Evolutionary conservation across 306 rosid species (phyloP).

Genomic region (Luffa aegyptiaca): DNA sequence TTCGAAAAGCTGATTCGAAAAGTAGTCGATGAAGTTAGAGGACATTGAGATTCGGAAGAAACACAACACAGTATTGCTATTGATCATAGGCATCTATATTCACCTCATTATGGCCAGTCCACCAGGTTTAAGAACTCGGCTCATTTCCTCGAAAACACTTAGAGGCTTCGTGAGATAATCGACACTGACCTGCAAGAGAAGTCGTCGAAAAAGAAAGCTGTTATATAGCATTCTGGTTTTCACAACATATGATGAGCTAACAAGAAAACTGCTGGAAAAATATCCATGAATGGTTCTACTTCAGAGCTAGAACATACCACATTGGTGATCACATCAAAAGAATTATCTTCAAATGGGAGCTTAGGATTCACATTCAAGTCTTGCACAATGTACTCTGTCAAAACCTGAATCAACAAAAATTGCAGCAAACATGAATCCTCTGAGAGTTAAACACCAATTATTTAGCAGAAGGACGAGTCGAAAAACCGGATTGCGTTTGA

Average conservation of each 20-base stretch:
- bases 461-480: conserved; percentile 1
- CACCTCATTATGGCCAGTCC: conserved; percentile 74
- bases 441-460: not conserved
- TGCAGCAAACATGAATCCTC: not conserved
- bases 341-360: conserved; percentile 61
- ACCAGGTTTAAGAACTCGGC: conserved; percentile 65
- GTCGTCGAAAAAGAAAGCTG: not conserved
- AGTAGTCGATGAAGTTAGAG: not conserved
- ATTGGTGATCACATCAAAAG: conserved; percentile 63
- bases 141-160: conserved; percentile 60
- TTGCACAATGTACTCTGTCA: conserved; percentile 51
- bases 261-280: not conserved
- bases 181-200: conserved; percentile 60
- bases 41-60: not conserved
- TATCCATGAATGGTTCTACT: not conserved
- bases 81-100: not conserved
- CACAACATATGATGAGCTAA: no score
- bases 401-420: conserved; percentile 40
- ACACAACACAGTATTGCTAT: not conserved
- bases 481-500: conserved; percentile 56
- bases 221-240: not conserved
- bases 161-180: conserved; percentile 70
- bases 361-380: conserved; percentile 65
- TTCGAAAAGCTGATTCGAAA: conserved; percentile 51
- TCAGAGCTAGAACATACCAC: conserved; percentile 34